phyloP scores from a whole-genome alignment of 2,329 filamentous ascomycete species.

The Ascochyta clinopodiicola region DNA sequence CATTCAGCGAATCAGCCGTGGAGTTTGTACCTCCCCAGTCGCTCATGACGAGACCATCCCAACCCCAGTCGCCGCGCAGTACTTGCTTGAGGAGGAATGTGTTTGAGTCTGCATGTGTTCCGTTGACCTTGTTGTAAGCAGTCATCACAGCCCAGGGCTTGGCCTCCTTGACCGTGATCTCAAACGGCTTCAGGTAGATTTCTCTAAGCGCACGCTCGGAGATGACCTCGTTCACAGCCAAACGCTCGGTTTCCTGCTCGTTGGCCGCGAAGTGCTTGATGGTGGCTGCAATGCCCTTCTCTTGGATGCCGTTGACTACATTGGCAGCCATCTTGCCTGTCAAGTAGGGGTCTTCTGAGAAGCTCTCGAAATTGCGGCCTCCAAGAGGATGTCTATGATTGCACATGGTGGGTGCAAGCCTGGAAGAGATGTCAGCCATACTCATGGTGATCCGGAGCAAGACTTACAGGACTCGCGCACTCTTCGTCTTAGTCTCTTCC shows the following conservation, averaged over 20 bases:
- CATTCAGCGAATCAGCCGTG: constrained; percentile 44
- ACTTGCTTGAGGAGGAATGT: constrained; percentile 70
- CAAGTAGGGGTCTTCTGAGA: constrained; percentile 72
- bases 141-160: constrained; percentile 75
- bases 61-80: constrained; percentile 75
- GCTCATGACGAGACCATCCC: constrained; percentile 69
- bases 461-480: constrained; percentile 68
- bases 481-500: constrained; percentile 73
- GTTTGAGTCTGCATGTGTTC: constrained; percentile 70
- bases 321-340: constrained; percentile 71
- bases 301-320: constrained; percentile 67
- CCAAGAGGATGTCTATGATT: constrained; percentile 81
- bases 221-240: constrained; percentile 56
- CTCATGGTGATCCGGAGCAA: not conserved
- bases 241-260: constrained; percentile 74
- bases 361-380: constrained; percentile 80
- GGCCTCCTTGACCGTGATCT: constrained; percentile 73
- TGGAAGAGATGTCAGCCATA: constrained; percentile 10
- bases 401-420: constrained; percentile 76
- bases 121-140: constrained; percentile 77
- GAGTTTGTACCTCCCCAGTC: constrained; percentile 64
- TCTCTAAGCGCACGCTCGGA: constrained; percentile 65
- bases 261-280: constrained; percentile 77
- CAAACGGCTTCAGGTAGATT: constrained; percentile 66
- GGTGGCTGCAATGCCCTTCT: constrained; percentile 70